Percentiles rank a stretch among this genome's conserved stretches.
These are phyloP conservation scores for Lichina pygmaea DNA, from an alignment of 495 filamentous ascomycete species.

Conservation along the genomic window DNA sequence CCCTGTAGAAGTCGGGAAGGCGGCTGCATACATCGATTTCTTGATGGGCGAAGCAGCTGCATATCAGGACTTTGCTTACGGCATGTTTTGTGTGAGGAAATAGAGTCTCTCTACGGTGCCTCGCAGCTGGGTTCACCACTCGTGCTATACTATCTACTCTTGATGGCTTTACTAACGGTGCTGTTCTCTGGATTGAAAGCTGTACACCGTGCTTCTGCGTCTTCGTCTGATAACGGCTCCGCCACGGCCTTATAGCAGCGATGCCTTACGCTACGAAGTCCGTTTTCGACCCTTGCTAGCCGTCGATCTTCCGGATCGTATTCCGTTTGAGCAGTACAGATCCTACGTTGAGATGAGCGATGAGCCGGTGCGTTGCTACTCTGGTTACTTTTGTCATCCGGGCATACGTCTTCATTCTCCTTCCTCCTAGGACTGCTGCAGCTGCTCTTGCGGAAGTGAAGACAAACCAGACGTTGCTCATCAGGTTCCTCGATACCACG, in stretches of 20 bases:
- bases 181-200: slow-evolving; percentile 5
- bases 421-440: too few relatives aligned
- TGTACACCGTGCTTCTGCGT: slow-evolving; percentile 41
- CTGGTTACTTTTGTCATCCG: slow-evolving; percentile 1
- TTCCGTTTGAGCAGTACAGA: slow-evolving; percentile 33
- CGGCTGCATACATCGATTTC: slow-evolving; percentile 28
- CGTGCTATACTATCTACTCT: background rate
- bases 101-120: background rate
- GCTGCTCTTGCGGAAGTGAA: too few relatives aligned
- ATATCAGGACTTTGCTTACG: slow-evolving; percentile 42
- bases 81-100: slow-evolving; percentile 22
- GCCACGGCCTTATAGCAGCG: slow-evolving; percentile 38
- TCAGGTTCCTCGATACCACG: too few relatives aligned
- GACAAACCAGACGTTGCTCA: too few relatives aligned
- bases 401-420: too few relatives aligned
- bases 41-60: slow-evolving; percentile 39
- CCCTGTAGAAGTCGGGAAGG: slow-evolving; percentile 18
- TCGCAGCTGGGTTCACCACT: too few relatives aligned
- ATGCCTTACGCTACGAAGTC: slow-evolving; percentile 51
- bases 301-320: slow-evolving; percentile 43
- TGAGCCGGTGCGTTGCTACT: slow-evolving; percentile 5
- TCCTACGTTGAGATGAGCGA: slow-evolving; percentile 9
- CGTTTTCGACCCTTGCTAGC: slow-evolving; percentile 70
- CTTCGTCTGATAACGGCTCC: slow-evolving; percentile 29
- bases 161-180: background rate